Evolutionary conservation across 768 basidiomycete genomes (phyloP), one percentile per base, ranked within the genome.

Genomic region (Pholiota microspora): DNA sequence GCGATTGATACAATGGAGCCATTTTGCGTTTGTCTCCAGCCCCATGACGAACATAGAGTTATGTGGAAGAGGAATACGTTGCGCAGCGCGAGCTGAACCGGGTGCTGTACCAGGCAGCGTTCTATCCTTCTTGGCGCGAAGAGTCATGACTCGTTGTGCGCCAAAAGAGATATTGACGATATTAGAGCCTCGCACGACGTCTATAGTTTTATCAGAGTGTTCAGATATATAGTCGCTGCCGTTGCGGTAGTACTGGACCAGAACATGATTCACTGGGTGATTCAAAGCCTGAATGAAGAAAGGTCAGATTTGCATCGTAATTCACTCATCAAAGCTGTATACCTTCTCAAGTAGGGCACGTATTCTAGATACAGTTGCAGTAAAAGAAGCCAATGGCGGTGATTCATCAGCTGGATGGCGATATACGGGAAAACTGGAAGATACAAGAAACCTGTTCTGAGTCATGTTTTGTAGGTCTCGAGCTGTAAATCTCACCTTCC

Each of bases 11-110:
- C 81, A 83, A 62, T 93, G 90, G 51, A 91, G 71, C 87, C 89
- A 92, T 54, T 76, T 77, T 51, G 73, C 72, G 61, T 93, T 93
- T 45, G 89, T 92, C 50, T 77, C 75, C 4, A 83, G 77, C 0
- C 89, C 89, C 73, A 92, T 74, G 55, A 90, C 84, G 66, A 93
- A 92, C 78, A 92, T 84, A 4, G 88, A 90, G 66, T 89, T 91
- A 62, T 92, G 84, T 0, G 88, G 88, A 0, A 93, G 80, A 0
- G 85, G 83, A 16, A 92, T 79, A 56, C 83, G 83, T 65, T 89
- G 88, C 0, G 79, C 66, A 1, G 64, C 63, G 4, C 79, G 73
- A 7, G 75, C 71, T 10, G 64, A 60, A 24, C 57, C 59, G 23
- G 47, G 8, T 5, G 7, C 16, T 15, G 18, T 12, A 28, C 29